phyloP scores from a whole-genome alignment of 192 early-diverging fungal species.

The Entomortierella parvispora region DNA sequence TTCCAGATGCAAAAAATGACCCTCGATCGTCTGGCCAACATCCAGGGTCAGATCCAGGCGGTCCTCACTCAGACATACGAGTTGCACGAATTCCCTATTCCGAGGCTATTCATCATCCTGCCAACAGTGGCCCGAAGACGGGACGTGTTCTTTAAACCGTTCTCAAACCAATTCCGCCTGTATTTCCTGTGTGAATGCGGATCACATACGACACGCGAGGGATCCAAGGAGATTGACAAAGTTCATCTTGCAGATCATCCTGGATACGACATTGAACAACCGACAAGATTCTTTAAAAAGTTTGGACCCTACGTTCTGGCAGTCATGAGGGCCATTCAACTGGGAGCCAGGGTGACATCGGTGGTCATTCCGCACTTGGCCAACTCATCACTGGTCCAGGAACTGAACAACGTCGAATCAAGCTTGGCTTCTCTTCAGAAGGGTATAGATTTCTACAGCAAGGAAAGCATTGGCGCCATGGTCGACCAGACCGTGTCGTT shows the following conservation, averaged over 20 bases:
- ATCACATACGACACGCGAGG: conserved; percentile 2
- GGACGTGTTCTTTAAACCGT: neutral
- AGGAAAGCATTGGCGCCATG: neutral
- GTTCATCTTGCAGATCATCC: conserved; percentile 22
- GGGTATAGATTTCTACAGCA: neutral
- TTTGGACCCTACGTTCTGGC: conserved; percentile 10
- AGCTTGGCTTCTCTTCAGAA: neutral
- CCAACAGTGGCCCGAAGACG: neutral
- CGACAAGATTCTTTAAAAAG: conserved; percentile 18
- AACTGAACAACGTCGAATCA: neutral
- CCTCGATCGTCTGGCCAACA: conserved; percentile 4
- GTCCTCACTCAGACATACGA: conserved; percentile 20
- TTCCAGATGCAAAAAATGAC: neutral
- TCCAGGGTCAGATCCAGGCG: neutral
- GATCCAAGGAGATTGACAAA: neutral
- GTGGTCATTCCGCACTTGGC: too few species aligned
- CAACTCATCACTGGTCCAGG: too few species aligned
- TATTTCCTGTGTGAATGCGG: conserved; percentile 22
- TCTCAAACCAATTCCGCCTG: neutral
- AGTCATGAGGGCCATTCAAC: too few species aligned
- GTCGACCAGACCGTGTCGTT: neutral
- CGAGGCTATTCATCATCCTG: conserved; percentile 24
- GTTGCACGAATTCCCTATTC: conserved; percentile 25
- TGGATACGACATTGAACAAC: conserved; percentile 8
- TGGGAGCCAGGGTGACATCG: too few species aligned